These are phyloP conservation scores for Lecanicillium sp. DNA, from an alignment of 2,329 filamentous ascomycete genomes.

Conservation along the genomic window DNA sequence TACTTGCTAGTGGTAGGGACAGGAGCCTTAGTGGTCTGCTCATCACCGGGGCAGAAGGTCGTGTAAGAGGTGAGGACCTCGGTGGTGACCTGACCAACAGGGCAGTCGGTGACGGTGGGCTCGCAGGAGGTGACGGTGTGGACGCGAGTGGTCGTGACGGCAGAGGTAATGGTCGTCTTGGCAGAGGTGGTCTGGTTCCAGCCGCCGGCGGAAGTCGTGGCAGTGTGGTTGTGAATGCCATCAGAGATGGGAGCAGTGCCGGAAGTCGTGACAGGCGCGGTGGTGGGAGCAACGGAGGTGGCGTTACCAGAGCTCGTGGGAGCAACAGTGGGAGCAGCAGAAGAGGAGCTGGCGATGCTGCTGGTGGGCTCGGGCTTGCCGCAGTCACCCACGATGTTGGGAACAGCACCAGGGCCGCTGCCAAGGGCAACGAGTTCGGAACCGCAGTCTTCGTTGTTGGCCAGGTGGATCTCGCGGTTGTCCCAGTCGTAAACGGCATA, in stretches of 20 bases:
- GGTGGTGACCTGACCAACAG: conserved; percentile 23
- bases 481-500: conserved; percentile 36
- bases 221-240: conserved; percentile 6
- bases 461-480: conserved; percentile 28
- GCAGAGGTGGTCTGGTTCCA: conserved; percentile 1
- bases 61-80: conserved; percentile 25
- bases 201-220: conserved; percentile 6
- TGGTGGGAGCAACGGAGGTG: conserved; percentile 3
- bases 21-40: conserved; percentile 2
- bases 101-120: conserved; percentile 42
- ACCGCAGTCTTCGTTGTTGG: conserved; percentile 29
- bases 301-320: neutral
- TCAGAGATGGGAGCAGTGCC: conserved; percentile 1
- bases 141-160: conserved; percentile 32
- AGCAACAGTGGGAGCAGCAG: neutral
- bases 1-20: conserved; percentile 7
- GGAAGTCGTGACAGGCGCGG: neutral
- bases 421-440: conserved; percentile 27
- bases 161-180: conserved; percentile 12
- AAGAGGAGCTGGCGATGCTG: too few relatives aligned
- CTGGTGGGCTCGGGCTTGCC: conserved; percentile 9
- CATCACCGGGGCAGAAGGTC: conserved; percentile 27
- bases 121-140: conserved; percentile 49
- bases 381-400: conserved; percentile 22
- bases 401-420: conserved; percentile 28